Evolutionary conservation across 805 yeast species (phyloP), one percentile per base, ranked within the genome.

Genomic region (Wickerhamomyces alni): DNA sequence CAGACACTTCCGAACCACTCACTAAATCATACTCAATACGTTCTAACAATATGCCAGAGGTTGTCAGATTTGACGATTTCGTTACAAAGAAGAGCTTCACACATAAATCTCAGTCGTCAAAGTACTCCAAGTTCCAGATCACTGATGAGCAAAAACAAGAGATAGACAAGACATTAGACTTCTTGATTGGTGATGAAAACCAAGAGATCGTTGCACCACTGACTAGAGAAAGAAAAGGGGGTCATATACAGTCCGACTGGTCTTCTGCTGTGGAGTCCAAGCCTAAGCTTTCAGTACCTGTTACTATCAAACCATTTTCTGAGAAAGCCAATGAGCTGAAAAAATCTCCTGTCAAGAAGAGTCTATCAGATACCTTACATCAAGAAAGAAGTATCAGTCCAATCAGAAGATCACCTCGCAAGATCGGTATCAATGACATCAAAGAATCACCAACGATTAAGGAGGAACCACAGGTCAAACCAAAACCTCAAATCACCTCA

Each of bases 41-140:
- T 10, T 26, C 28, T 9, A 26, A 11, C 12, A 42, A 44, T 15
- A 39, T 51, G 7, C 52, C 50, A 2, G 52, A 52, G 3, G 47
- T 55, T 5, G 39, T 54, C 19, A 46, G 50, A 17, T 55, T 55
- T 40, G 59, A 55, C 26, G 58, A 55, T 30, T 44, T 41, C 18
- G 46, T 48, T 4, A 38, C 43, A 2, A 42, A 47, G 10, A 15
- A 30, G 29, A 15, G 27, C n/a, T n/a, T 39, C 35, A 11, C n/a
- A n/a, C n/a, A 36, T 21, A 9, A 9, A 24, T 13, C 34, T 25
- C 29, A 21, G 15, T 17, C 13, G 18, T 40, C 50, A 5, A 44
- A 43, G 22, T 47, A 44, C 35, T 40, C 52, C 15, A 51, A 52
- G 22, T 53, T 45, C 32, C 46, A 50, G 10, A 44, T 53, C 5